Percentiles rank a stretch among this genome's conserved stretches.
phyloP scores from a whole-genome alignment of 1,139 yeast species.

The Chernovozyma aurita region DNA sequence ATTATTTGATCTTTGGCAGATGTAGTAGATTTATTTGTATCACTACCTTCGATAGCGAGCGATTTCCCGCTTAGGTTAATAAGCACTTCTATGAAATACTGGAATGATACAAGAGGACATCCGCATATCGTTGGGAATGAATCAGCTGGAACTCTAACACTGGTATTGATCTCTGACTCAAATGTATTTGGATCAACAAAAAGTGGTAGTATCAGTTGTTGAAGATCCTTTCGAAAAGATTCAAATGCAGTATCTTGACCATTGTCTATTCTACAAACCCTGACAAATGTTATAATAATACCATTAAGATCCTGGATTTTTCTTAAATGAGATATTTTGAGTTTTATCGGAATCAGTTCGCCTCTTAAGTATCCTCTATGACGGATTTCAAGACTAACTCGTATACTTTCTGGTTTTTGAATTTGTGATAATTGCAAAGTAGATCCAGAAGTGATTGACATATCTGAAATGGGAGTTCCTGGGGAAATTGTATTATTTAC shows the following conservation, averaged over 20 bases:
- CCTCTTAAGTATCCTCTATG: slow-evolving; percentile 74
- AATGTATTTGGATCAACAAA: slow-evolving; percentile 67
- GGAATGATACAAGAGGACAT: slow-evolving; percentile 72
- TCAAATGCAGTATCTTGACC: slow-evolving; percentile 64
- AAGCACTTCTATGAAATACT: slow-evolving; percentile 78
- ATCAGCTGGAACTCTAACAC: slow-evolving; percentile 74
- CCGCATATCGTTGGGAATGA: slow-evolving; percentile 81
- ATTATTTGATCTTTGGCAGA: slow-evolving; percentile 7
- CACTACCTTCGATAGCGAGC: slow-evolving; percentile 30
- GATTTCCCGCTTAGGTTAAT: slow-evolving; percentile 57
- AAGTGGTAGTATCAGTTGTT: slow-evolving; percentile 75
- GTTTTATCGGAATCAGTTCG: slow-evolving; percentile 68
- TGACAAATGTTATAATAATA: slow-evolving; percentile 69
- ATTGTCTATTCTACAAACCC: slow-evolving; percentile 73
- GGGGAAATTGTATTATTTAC: not conserved
- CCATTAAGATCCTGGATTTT: slow-evolving; percentile 72
- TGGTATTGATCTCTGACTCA: slow-evolving; percentile 55
- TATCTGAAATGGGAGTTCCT: slow-evolving; percentile 5
- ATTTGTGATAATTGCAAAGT: slow-evolving; percentile 5
- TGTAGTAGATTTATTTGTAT: slow-evolving; percentile 6
- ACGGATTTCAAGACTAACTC: slow-evolving; percentile 56
- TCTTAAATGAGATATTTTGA: slow-evolving; percentile 65
- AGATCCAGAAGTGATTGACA: slow-evolving; percentile 3
- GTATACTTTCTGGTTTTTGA: slow-evolving; percentile 32
- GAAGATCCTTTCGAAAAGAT: slow-evolving; percentile 79